Base-by-base conservation (phyloP, 352 stramenopile genomes). In the Globisporangium ultimum region DNA sequence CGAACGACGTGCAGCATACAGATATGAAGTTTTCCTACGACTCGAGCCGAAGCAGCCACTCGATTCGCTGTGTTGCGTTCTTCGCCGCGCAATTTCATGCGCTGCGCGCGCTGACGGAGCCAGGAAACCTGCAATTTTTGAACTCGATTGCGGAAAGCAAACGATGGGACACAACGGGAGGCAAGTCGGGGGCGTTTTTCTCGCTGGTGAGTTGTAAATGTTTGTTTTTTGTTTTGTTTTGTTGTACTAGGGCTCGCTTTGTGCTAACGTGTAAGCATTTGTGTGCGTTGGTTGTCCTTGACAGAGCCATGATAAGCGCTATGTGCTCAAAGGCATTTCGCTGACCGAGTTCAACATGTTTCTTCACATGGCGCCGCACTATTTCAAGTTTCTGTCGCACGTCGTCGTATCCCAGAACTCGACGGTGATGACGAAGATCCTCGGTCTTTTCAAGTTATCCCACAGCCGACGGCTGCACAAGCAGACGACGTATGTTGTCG, bases 321-420 rank as follows among this genome's bases (percentile, higher is more conserved):
- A 87, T 48, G 75, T 95, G 34, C 57, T 95, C 34, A 95, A 95
- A 52, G 86, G 86, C 7, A 93, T 95, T 49, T 86, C 86, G 2
- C 70, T 91, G 66, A 91, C 72, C 15, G 86, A 95, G 62, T 93
- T 92, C 64, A 95, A 95, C 64, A 95, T 95, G 86, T 95, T 95
- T 48, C 66, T 93, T 53, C 82, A 95, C 67, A 93, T 95, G 83
- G 86, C 86, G 14, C 86, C 82, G 17, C 75, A 89, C 40, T 95
- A 95, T 49, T 93, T 95, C 64, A 87, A 89, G 69, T 95, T 90
- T 24, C 89, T 95, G 64, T 76, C 79, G 24, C 69, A 74, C 21
- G 67, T 91, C 28, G 64, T 90, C 38, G 77, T 89, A 60, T 54
- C 69, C 8, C 61, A 76, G 11, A 86, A 63, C 17, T 64, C 80